Percentiles rank a stretch among this genome's conserved stretches.
Evolutionary conservation across 805 yeast species (phyloP).

Genomic region (Torulaspora microellipsoides): DNA sequence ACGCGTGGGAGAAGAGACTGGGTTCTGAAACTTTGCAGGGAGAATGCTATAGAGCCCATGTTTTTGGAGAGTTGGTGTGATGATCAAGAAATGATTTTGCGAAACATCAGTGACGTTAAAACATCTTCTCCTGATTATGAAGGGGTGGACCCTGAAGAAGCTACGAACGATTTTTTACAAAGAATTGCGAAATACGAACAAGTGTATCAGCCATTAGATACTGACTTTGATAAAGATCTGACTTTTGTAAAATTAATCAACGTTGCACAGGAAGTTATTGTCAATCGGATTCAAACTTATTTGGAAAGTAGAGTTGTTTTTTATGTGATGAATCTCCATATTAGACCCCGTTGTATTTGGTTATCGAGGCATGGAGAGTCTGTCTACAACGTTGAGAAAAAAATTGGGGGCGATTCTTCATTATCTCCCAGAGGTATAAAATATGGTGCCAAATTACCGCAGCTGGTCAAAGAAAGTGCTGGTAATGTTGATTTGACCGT

Average conservation of each 20-base stretch:
- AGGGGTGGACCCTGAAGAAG: slow-evolving; percentile 63
- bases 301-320: slow-evolving; percentile 89
- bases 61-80: slow-evolving; percentile 91
- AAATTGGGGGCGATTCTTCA: slow-evolving; percentile 92
- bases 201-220: slow-evolving; percentile 71
- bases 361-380: slow-evolving; percentile 95
- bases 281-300: slow-evolving; percentile 83
- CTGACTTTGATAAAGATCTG: slow-evolving; percentile 51
- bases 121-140: slow-evolving; percentile 80
- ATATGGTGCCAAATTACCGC: slow-evolving; percentile 79
- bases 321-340: slow-evolving; percentile 92
- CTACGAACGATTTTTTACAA: slow-evolving; percentile 64
- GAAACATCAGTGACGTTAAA: slow-evolving; percentile 81
- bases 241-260: slow-evolving; percentile 87
- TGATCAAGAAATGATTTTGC: slow-evolving; percentile 69
- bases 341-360: slow-evolving; percentile 90
- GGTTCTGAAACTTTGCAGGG: slow-evolving; percentile 57
- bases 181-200: slow-evolving; percentile 72
- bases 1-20: slow-evolving; percentile 65
- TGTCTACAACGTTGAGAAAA: slow-evolving; percentile 84
- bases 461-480: slow-evolving; percentile 56
- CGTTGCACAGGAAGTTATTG: slow-evolving; percentile 80
- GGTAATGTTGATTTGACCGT: slow-evolving; percentile 70
- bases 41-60: slow-evolving; percentile 75
- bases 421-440: slow-evolving; percentile 78